Conservation (phyloP, 2,329 filamentous ascomycete species). For the Tolypocladium guangdongense region DNA sequence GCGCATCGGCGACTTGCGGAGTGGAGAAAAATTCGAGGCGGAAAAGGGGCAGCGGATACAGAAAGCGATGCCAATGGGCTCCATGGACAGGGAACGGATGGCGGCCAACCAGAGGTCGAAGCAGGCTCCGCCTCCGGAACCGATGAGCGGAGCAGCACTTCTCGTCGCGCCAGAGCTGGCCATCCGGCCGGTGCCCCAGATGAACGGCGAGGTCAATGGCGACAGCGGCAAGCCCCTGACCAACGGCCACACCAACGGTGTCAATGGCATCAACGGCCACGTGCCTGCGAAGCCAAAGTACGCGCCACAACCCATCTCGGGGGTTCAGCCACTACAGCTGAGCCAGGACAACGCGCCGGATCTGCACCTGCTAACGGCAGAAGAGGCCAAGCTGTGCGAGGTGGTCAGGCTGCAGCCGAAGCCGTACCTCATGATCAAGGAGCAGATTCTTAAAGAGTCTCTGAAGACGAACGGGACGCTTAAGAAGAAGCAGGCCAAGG, state of each 20-base stretch:
- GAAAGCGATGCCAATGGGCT: conserved; percentile 59
- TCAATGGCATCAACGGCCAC: conserved; percentile 28
- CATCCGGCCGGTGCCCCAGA: conserved; percentile 36
- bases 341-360: conserved; percentile 70
- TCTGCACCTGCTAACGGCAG: conserved; percentile 71
- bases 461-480: conserved; percentile 77
- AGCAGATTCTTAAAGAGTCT: conserved; percentile 81
- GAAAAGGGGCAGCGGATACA: conserved; percentile 74
- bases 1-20: conserved; percentile 72
- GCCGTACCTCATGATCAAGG: conserved; percentile 90
- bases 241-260: conserved; percentile 42
- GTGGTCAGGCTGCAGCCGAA: conserved; percentile 80
- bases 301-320: conserved; percentile 44
- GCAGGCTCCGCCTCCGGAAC: conserved; percentile 56
- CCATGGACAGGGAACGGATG: conserved; percentile 71
- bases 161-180: conserved; percentile 72
- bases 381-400: conserved; percentile 80
- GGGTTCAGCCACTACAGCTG: conserved; percentile 53
- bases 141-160: conserved; percentile 62
- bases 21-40: conserved; percentile 83
- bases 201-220: conserved; percentile 28
- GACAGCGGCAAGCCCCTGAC: conserved; percentile 41
- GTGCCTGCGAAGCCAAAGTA: conserved; percentile 36
- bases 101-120: conserved; percentile 60
- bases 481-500: conserved; percentile 89